Conservation (phyloP, 225 moss, liverwort and hornwort genomes). For the Antitrichia curtipendula region DNA sequence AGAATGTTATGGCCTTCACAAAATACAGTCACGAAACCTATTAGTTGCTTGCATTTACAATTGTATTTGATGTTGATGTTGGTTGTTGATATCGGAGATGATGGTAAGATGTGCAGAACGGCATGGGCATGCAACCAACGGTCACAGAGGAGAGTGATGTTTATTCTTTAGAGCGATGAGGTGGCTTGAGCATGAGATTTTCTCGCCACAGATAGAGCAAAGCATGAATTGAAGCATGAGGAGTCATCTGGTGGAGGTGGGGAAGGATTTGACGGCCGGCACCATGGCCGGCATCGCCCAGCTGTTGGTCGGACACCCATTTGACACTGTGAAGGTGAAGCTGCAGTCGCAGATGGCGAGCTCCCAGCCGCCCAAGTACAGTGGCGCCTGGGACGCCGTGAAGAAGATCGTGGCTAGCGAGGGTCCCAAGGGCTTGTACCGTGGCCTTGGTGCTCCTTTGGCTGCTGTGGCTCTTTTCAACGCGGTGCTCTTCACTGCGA, state of each 20-base stretch:
- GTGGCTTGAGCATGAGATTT: background rate
- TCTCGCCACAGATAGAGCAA: background rate
- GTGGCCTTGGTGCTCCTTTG: slow-evolving; percentile 67
- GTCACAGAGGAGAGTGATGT: background rate
- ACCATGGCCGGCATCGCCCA: slow-evolving; percentile 82
- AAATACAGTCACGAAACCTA: background rate
- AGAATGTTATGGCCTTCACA: background rate
- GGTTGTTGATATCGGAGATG: background rate
- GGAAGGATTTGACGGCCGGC: slow-evolving; percentile 80
- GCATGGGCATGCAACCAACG: background rate
- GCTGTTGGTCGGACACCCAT: slow-evolving; percentile 74
- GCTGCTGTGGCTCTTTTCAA: slow-evolving; percentile 76
- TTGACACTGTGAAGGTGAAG: slow-evolving; percentile 95
- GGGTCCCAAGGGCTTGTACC: slow-evolving; percentile 63
- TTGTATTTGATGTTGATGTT: background rate
- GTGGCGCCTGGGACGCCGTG: slow-evolving; percentile 57
- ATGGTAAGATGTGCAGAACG: background rate
- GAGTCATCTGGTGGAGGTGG: slow-evolving; percentile 46
- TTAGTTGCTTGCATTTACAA: background rate
- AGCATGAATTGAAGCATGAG: background rate
- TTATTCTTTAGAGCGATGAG: background rate
- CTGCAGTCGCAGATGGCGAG: slow-evolving; percentile 63
- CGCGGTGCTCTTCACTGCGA: slow-evolving; percentile 72
- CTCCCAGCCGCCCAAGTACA: slow-evolving; percentile 35
- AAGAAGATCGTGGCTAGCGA: slow-evolving; percentile 55